Evolutionary conservation across 176 grass and related monocot genomes (phyloP), one percentile per base, ranked within the genome.

Genomic region (Zea luxurians): DNA sequence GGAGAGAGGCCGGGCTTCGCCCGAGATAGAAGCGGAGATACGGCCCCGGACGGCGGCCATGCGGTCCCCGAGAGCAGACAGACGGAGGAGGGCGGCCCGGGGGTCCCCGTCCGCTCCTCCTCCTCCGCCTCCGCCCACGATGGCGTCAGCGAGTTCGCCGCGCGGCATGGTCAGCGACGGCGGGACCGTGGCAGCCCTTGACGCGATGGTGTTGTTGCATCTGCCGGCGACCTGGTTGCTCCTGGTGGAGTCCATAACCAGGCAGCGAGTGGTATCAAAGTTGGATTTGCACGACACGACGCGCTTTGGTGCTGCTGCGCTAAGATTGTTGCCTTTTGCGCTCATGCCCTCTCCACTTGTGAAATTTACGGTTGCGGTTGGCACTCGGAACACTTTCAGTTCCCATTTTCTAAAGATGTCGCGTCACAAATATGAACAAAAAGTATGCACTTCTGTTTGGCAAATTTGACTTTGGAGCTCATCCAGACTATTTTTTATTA

Each of bases 31-130:
- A 73, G 87, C 78, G 37, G 66, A 11, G 13, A 89, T 63, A 21
- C 68, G 66, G 67, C 78, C 73, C n/a, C 87, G 87, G 59, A 89
- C 61, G 61, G 78, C 59, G n/a, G 73, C 78, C 73, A 89, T 82
- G 72, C 52, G 82, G 61, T 85, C 82, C 49, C 87, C 87, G 66
- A 89, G 73, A 12, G 80, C 78, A 12, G 73, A 16, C 13, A 91
- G 72, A 52, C 82, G 75, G 43, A 78, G 68, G 63, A 82, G 82
- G 44, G 69, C 72, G 49, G 34, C 59, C 37, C 27, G 58, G 35
- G 77, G 48, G n/a, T 88, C 86, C 40, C 41, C 58, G 20, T 84
- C 81, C 8, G 70, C 76, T 68, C 80, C 75, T 79, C 75, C 70
- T 16, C 53, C 62, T 11, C 60, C 59, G 0, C 8, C 78, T 5